Evolutionary conservation across 2,329 filamentous ascomycete species (phyloP), one percentile per base, ranked within the genome.

Genomic region (Botrytis tulipae): DNA sequence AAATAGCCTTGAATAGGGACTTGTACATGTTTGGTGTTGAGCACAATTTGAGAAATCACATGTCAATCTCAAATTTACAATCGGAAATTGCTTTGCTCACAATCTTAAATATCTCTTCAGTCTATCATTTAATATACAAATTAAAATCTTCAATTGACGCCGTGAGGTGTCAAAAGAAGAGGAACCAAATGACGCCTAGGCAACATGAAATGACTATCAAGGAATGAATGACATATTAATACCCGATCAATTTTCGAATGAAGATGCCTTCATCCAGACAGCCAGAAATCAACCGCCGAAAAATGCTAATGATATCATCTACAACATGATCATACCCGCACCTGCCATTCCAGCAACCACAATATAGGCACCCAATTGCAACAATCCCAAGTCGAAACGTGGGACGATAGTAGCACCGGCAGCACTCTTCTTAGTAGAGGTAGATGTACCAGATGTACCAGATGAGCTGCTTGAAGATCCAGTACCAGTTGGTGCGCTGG

Each of bases 291-390:
- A 25, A 29, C 62, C 32, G n/a, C 25, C 25, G 32, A 18, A 51
- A 60, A 29, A 54, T 44, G 51, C 62, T 37, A 72, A 16, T 7
- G 46, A n/a, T 20, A 40, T n/a, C 62, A 72, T 77, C 73, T 86
- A 89, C 82, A 89, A 81, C 75, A 89, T 76, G 78, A 89, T 81
- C 83, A 89, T 87, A 40, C 85, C 86, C 65, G 85, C 83, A 70
- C 87, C 88, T 4, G 86, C 85, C 57, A 87, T 78, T 42, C 85
- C 80, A 25, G 87, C 86, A 70, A 82, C 84, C 70, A 86, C 66
- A 42, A 87, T 75, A 76, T 89, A 89, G 42, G 83, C 81, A 71
- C 84, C 84, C 67, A 89, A 80, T 68, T 85, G 82, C 76, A 88
- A 78, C 25, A 83, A 76, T 62, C 85, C 85, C 63, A 83, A 80